A percentile compares a stretch with the other conserved stretches of the same genome.
Evolutionary conservation across 352 stramenopile species (phyloP).

Genomic region (Phytophthora chlamydospora): DNA sequence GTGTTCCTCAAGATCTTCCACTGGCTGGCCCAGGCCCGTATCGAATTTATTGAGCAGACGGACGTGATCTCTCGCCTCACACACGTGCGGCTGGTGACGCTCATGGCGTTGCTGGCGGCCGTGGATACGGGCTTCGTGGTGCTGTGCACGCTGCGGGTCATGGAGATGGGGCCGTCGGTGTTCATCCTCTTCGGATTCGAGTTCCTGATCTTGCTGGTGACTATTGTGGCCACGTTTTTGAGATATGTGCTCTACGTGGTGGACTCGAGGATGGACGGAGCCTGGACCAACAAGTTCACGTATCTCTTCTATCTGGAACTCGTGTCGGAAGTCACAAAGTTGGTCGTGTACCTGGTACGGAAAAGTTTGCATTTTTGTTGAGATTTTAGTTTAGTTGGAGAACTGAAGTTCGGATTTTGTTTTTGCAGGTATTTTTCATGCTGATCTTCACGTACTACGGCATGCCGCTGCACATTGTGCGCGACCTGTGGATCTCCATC

Average conservation of each 20-base stretch:
- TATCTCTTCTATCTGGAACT: conserved; percentile 97
- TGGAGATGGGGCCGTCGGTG: conserved; percentile 89
- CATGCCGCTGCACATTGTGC: conserved; percentile 97
- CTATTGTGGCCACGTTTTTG: conserved; percentile 89
- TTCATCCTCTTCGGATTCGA: conserved; percentile 98
- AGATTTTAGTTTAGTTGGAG: neutral
- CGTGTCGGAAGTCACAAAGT: conserved; percentile 94
- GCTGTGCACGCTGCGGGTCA: conserved; percentile 82
- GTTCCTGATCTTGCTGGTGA: conserved; percentile 94
- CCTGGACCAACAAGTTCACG: conserved; percentile 91
- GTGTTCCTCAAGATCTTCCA: conserved; percentile 97
- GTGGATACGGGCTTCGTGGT: conserved; percentile 91
- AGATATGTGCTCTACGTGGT: conserved; percentile 95
- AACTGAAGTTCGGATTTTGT: neutral
- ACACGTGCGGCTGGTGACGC: conserved; percentile 88
- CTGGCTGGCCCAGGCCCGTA: conserved; percentile 90
- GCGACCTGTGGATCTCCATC: conserved; percentile 95
- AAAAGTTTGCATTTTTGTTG: neutral
- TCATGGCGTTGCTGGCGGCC: conserved; percentile 87
- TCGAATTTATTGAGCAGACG: conserved; percentile 92
- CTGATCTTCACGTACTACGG: conserved; percentile 98
- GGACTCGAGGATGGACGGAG: conserved; percentile 89
- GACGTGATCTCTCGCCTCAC: conserved; percentile 75
- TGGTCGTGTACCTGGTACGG: conserved; percentile 94
- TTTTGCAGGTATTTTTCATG: conserved; percentile 93